Evolutionary conservation across 441 rosid genomes (phyloP).

Genomic region (Euphorbia celastroides): DNA sequence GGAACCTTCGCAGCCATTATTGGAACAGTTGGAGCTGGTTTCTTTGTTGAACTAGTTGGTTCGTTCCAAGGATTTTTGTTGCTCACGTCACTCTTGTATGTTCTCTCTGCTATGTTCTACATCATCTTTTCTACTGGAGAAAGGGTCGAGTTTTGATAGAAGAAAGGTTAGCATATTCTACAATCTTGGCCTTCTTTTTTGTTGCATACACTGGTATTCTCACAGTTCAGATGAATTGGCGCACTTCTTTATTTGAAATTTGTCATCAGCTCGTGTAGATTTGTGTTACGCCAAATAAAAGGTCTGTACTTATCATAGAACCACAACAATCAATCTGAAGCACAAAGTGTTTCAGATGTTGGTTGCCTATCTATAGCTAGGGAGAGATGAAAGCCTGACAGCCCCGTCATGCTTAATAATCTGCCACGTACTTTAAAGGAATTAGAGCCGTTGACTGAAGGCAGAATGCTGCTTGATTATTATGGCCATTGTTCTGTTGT

Average conservation of each 20-base stretch:
- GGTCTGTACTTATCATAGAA: not conserved
- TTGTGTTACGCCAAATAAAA: not conserved
- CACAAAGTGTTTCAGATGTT: not conserved
- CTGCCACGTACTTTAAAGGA: too few relatives aligned
- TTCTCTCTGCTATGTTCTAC: constrained; percentile 72
- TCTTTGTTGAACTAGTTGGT: constrained; percentile 79
- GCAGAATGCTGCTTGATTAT: not conserved
- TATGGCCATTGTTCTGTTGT: not conserved
- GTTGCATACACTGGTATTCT: not conserved
- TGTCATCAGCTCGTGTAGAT: not conserved
- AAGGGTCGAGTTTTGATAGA: constrained; percentile 61
- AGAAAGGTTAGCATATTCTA: constrained; percentile 16
- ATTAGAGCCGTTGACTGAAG: not conserved
- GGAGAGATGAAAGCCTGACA: not conserved
- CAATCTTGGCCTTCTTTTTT: not conserved
- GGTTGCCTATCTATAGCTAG: not conserved
- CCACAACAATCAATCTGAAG: not conserved
- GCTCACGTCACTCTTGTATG: constrained; percentile 63
- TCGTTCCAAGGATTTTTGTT: constrained; percentile 88
- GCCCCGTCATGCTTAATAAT: not conserved
- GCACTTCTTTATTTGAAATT: not conserved
- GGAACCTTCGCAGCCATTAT: constrained; percentile 87
- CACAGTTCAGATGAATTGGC: not conserved
- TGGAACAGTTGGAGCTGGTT: constrained; percentile 95
- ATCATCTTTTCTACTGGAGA: constrained; percentile 74